Base-by-base conservation (phyloP, 805 yeast genomes). In the Schwanniomyces vanrijiae region DNA sequence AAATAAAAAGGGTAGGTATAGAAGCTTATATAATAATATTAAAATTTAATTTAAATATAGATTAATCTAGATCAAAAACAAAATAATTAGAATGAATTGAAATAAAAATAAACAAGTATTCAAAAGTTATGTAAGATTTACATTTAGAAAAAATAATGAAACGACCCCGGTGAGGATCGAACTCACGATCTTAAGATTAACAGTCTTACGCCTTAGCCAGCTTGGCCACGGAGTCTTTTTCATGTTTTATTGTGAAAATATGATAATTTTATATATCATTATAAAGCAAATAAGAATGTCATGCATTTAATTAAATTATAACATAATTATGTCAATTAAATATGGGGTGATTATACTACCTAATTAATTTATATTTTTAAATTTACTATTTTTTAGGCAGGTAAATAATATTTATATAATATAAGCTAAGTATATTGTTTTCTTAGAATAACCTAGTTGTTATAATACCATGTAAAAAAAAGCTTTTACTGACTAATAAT, bases 111-210 rank as follows among this genome's bases (percentile, higher is more conserved):
- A 13, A 37, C n/a, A n/a, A 18, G 20, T 34, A 9, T 35, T 35
- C 2, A 13, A 20, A 20, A 22, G 10, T 2, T 19, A 20, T 7
- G 16, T 13, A 21, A n/a, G 22, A 31, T 13, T 18, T 19, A n/a
- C 13, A 31, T 13, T 18, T 19, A 6, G 4, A 5, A 31, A 31
- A 44, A 48, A 46, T 47, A 24, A 40, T 20, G 28, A 28, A 24
- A 25, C 52, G 52, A 50, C 54, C 49, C 48, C 49, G 52, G 52
- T 50, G 54, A 50, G 54, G 54, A 40, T 48, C 52, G 52, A 50
- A 50, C 52, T 48, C 54, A 48, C 53, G 53, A 47, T 50, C 51
- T 50, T 42, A 41, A 45, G 48, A 45, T 45, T 45, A 45, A 45
- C 48, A 45, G 48, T 45, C 48, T 45, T 41, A 45, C 48, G 48